Percentiles rank a stretch among this genome's conserved stretches.
Evolutionary conservation across 768 basidiomycete genomes (phyloP).

Genomic region (Kwoniella mangroviensis): DNA sequence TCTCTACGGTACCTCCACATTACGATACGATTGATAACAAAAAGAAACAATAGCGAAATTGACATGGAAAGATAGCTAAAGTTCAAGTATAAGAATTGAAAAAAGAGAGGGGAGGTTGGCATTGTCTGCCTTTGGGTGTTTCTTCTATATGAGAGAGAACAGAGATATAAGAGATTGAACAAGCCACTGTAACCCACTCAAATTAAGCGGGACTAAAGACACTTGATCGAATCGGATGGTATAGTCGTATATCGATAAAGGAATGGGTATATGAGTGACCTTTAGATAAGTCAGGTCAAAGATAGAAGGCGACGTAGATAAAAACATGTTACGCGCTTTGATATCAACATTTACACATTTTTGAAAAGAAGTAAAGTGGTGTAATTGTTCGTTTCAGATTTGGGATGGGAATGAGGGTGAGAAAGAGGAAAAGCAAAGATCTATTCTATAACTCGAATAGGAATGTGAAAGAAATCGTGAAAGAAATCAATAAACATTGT

Average conservation of each 20-base stretch:
- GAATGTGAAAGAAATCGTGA: neutral
- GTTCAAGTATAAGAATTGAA: neutral
- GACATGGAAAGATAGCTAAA: neutral
- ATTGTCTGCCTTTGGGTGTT: neutral
- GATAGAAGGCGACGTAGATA: neutral
- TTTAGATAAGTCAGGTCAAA: neutral
- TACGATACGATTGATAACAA: neutral
- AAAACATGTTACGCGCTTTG: neutral
- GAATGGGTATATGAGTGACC: neutral
- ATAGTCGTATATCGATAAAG: neutral
- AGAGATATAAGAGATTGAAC: neutral
- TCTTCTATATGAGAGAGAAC: neutral
- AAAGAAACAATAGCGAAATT: constrained; percentile 1
- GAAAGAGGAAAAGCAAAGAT: neutral
- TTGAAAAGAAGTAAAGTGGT: neutral
- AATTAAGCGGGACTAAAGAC: too few relatives aligned
- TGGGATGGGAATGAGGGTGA: neutral
- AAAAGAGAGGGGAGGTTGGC: constrained; percentile 4
- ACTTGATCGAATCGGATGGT: neutral
- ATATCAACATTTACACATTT: neutral
- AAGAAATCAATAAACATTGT: constrained; percentile 9
- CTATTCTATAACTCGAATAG: neutral
- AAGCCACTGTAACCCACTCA: neutral
- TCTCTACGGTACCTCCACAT: neutral
- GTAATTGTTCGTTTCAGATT: neutral